Conservation (phyloP, 108 stramenopile species). For the Cyclotella kingstonii region DNA sequence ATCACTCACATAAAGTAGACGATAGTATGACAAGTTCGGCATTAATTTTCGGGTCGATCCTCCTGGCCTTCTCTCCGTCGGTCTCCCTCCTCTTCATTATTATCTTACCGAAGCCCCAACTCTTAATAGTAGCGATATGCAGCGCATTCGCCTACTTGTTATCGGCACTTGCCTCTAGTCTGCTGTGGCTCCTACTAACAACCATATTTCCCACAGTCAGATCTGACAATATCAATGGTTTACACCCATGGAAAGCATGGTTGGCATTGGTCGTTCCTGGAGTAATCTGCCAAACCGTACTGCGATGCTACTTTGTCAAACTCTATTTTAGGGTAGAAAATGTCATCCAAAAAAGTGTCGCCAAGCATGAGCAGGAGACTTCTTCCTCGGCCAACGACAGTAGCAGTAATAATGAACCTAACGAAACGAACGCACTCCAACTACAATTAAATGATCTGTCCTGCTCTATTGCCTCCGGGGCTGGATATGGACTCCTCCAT, state of each 20-base stretch:
- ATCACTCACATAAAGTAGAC: background rate
- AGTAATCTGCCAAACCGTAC: slow-evolving; percentile 57
- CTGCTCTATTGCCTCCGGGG: slow-evolving; percentile 73
- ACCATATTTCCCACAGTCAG: no score
- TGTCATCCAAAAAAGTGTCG: slow-evolving; percentile 68
- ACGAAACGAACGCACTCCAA: slow-evolving; percentile 63
- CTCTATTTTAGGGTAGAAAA: slow-evolving; percentile 72
- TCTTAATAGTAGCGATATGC: slow-evolving; percentile 69
- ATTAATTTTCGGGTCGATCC: slow-evolving; percentile 57
- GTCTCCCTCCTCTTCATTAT: slow-evolving; percentile 67
- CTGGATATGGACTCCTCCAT: slow-evolving; percentile 80
- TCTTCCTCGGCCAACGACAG: background rate
- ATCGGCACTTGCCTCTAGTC: slow-evolving; percentile 42
- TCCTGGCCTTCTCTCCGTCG: slow-evolving; percentile 78
- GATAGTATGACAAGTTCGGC: slow-evolving; percentile 49
- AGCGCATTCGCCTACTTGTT: slow-evolving; percentile 73
- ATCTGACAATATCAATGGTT: no score
- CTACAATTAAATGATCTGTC: slow-evolving; percentile 77
- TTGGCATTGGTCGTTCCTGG: slow-evolving; percentile 60
- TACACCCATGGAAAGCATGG: slow-evolving; percentile 17
- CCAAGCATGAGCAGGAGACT: slow-evolving; percentile 42
- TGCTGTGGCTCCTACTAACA: slow-evolving; percentile 59
- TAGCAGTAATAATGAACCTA: slow-evolving; percentile 7
- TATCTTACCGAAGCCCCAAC: slow-evolving; percentile 68
- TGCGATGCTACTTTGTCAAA: slow-evolving; percentile 59